Conservation (phyloP, 176 grass and related monocot species). For the Cenchrus americanus region DNA sequence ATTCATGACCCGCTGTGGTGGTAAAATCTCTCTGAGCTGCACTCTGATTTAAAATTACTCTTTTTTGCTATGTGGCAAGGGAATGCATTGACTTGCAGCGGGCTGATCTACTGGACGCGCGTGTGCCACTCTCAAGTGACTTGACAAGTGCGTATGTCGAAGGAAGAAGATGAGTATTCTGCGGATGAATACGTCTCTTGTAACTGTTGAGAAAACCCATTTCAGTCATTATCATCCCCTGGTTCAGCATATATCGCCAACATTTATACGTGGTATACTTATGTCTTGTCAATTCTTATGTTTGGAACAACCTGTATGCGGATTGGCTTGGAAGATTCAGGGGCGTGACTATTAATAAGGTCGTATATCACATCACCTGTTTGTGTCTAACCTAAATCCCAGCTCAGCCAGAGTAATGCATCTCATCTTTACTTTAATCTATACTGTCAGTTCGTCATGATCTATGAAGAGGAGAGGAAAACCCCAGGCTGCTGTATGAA, state of each 20-base stretch:
- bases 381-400: conserved; percentile 23
- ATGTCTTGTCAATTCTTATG: not conserved
- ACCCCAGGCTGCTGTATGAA: not conserved
- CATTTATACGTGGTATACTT: not conserved
- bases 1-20: no score
- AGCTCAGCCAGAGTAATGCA: not conserved
- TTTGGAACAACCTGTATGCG: not conserved
- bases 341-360: conserved; percentile 11
- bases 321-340: conserved; percentile 4
- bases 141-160: no score
- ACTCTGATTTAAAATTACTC: no score
- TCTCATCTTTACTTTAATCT: not conserved
- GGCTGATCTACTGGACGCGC: no score
- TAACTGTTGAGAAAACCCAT: not conserved
- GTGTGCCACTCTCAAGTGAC: no score
- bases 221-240: not conserved
- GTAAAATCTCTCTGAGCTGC: no score
- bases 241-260: not conserved
- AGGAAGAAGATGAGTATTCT: no score
- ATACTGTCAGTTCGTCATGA: not conserved
- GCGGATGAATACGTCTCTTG: no score
- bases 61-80: no score
- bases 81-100: no score
- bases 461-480: not conserved
- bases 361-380: conserved; percentile 16